Conservation (phyloP, 2,329 filamentous ascomycete species). For the Elsinoe batatas region DNA sequence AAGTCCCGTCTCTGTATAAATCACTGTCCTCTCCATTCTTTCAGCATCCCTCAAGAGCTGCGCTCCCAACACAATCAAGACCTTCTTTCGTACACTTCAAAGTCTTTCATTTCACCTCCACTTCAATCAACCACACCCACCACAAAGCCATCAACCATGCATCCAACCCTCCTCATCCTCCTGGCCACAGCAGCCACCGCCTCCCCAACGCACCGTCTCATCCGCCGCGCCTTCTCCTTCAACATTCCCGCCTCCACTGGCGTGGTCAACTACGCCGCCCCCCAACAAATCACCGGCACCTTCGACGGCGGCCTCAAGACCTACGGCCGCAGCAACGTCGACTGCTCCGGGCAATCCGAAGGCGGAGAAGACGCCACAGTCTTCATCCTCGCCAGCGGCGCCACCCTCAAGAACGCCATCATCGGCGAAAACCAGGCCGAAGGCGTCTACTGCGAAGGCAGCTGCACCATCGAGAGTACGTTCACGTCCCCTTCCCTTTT, state of each 20-base stretch:
- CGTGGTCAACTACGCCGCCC: conserved; percentile 15
- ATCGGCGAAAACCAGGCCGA: conserved; percentile 43
- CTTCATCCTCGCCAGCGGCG: conserved; percentile 44
- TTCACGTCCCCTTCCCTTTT: neutral
- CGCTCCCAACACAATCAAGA: conserved; percentile 10
- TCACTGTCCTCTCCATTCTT: neutral
- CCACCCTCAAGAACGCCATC: conserved; percentile 44
- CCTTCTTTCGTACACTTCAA: neutral
- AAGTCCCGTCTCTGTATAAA: neutral
- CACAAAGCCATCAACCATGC: conserved; percentile 12
- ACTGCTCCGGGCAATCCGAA: conserved; percentile 29
- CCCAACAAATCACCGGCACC: conserved; percentile 18
- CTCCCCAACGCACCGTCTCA: neutral
- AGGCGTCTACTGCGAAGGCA: conserved; percentile 42
- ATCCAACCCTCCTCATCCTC: conserved; percentile 7
- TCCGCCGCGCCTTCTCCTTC: conserved; percentile 14
- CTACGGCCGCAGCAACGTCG: conserved; percentile 32
- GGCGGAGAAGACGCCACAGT: conserved; percentile 32
- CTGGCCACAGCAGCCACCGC: conserved; percentile 8
- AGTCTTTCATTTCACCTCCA: neutral
- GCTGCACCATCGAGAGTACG: conserved; percentile 35
- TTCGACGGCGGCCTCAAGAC: conserved; percentile 39
- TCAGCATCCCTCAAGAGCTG: conserved; percentile 6
- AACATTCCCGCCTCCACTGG: conserved; percentile 18
- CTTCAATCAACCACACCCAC: neutral